Evolutionary conservation across 495 filamentous ascomycete genomes (phyloP), one percentile per base, ranked within the genome.

Genomic region (Ascobolus immersus): DNA sequence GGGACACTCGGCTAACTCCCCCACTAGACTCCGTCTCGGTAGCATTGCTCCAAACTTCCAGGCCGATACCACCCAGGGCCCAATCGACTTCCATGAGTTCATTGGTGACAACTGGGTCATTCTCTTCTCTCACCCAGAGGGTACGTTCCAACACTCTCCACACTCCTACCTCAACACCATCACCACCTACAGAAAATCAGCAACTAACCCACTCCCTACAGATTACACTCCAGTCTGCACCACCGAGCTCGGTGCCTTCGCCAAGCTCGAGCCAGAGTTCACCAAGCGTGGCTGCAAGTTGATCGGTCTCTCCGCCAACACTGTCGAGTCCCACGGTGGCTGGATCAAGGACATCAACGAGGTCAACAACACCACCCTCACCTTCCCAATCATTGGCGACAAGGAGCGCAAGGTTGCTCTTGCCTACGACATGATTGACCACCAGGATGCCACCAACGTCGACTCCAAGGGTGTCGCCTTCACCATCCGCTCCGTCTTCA

Each of bases 291-390:
- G 74, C 38, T 79, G 90, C 51, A 81, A 94, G 71, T 61, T 96
- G 49, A 91, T 96, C 44, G 86, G 86, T 40, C 67, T 96, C 40
- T 86, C 76, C 23, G 76, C 81, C 52, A 78, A 80, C 62, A 77
- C 71, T 29, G 44, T 71, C 38, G 60, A 61, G 41, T 63, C 60
- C 42, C 64, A 71, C 42, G 60, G 60, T 45, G 60, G 58, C 42
- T 92, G 84, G 82, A 81, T 91, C 62, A 74, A 77, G 62, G 89
- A 96, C 54, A 93, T 96, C 48, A 68, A 91, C 49, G 86, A 94
- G 60, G 71, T 94, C 44, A 69, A 70, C 29, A 73, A 72, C 46
- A 73, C 67, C 53, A 67, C 71, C 36, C 65, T 94, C 52, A 60
- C 53, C 21, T 96, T 94, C 66, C 86, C 89, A 51, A 93, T 96